Conservation (phyloP, 495 filamentous ascomycete genomes). For the Corynascus novoguineensis region DNA sequence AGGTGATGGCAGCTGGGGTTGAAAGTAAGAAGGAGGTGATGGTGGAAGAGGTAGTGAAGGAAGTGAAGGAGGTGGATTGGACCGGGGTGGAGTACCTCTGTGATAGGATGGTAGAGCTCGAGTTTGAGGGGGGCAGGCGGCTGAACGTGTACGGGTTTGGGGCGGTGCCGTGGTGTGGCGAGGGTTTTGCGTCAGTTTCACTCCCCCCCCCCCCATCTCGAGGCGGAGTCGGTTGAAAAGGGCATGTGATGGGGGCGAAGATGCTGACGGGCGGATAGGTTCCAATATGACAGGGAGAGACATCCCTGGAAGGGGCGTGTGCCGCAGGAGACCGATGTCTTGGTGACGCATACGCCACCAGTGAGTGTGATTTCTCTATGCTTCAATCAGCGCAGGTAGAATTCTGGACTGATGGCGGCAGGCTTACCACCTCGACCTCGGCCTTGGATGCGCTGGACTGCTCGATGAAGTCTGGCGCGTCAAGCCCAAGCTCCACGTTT, state of each 20-base stretch:
- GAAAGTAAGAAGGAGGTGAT: too few species aligned
- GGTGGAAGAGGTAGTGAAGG: slow-evolving; percentile 28
- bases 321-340: slow-evolving; percentile 69
- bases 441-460: slow-evolving; percentile 69
- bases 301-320: slow-evolving; percentile 51
- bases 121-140: slow-evolving; percentile 45
- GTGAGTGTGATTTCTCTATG: slow-evolving; percentile 21
- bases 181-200: slow-evolving; percentile 17
- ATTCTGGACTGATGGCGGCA: slow-evolving; percentile 22
- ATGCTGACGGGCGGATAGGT: slow-evolving; percentile 28
- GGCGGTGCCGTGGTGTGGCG: slow-evolving; percentile 42
- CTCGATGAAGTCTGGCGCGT: slow-evolving; percentile 73
- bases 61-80: slow-evolving; percentile 37
- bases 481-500: slow-evolving; percentile 74
- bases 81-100: slow-evolving; percentile 48
- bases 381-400: neutral
- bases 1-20: too few species aligned
- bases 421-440: slow-evolving; percentile 70
- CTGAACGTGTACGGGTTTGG: slow-evolving; percentile 52
- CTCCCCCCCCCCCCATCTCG: too few species aligned
- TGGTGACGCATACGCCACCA: slow-evolving; percentile 72
- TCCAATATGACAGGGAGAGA: slow-evolving; percentile 40
- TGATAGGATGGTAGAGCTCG: slow-evolving; percentile 40
- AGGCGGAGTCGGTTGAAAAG: too few species aligned
- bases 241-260: neutral